A percentile compares a stretch with the other conserved stretches of the same genome.
Evolutionary conservation across 2,329 filamentous ascomycete genomes (phyloP).

Genomic region (Clonostachys solani): DNA sequence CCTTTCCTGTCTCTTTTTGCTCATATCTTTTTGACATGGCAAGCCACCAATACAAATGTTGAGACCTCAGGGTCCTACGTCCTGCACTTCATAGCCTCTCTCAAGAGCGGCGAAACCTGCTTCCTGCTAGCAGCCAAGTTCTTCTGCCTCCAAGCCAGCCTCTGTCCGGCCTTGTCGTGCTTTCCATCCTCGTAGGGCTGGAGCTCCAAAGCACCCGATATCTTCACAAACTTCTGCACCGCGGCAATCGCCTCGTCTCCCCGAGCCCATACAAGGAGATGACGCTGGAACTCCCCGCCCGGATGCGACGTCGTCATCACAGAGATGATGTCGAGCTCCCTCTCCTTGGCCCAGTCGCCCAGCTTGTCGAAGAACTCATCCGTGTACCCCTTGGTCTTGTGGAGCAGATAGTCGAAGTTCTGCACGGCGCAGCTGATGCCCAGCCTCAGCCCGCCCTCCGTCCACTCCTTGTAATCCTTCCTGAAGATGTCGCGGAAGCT

Average conservation of each 20-base stretch:
- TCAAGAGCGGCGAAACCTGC: conserved; percentile 64
- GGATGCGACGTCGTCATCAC: conserved; percentile 66
- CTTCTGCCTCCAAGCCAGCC: conserved; percentile 64
- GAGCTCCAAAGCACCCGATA: conserved; percentile 43
- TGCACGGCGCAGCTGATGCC: conserved; percentile 67
- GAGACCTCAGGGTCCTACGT: conserved; percentile 1
- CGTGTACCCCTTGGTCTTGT: conserved; percentile 42
- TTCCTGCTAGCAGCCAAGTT: conserved; percentile 59
- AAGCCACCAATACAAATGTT: neutral
- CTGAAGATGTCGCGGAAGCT: conserved; percentile 63
- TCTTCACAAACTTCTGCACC: conserved; percentile 47
- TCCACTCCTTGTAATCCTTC: conserved; percentile 86
- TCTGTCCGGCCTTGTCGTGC: conserved; percentile 41
- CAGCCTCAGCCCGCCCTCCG: conserved; percentile 47
- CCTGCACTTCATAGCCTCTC: conserved; percentile 35
- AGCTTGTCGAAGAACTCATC: conserved; percentile 42
- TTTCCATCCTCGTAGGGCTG: conserved; percentile 45
- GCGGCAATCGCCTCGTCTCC: conserved; percentile 36
- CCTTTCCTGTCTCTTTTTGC: no score
- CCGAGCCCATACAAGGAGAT: conserved; percentile 64
- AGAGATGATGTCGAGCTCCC: conserved; percentile 55
- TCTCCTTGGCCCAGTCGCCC: conserved; percentile 48
- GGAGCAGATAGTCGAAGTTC: conserved; percentile 54
- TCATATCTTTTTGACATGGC: neutral
- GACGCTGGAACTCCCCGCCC: conserved; percentile 53